Percentiles rank a stretch among this genome's conserved stretches.
phyloP scores from a whole-genome alignment of 2,329 filamentous ascomycete genomes.

The Colletotrichum sp. region DNA sequence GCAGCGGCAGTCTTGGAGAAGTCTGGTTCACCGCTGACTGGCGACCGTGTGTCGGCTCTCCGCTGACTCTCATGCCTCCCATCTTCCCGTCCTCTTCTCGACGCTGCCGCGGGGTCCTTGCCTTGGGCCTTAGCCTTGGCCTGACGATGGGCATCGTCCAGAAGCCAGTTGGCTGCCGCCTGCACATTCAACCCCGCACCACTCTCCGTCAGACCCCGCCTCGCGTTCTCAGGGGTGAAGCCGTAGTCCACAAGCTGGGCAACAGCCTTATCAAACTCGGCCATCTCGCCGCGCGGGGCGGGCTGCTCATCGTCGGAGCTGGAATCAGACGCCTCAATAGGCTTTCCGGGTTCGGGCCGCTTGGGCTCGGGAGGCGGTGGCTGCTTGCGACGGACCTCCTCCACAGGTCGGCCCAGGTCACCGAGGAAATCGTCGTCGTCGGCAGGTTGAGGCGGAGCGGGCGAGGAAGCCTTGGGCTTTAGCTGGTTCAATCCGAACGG shows the following conservation, averaged over 20 bases:
- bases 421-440: constrained; percentile 71
- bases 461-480: constrained; percentile 44
- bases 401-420: constrained; percentile 67
- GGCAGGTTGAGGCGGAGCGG: constrained; percentile 26
- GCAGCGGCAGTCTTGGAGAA: constrained; percentile 82
- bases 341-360: constrained; percentile 58
- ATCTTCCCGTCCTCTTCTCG: constrained; percentile 42
- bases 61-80: constrained; percentile 22
- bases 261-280: constrained; percentile 74
- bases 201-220: constrained; percentile 78
- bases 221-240: constrained; percentile 85
- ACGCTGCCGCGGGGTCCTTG: constrained; percentile 47
- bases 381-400: constrained; percentile 61
- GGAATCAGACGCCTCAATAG: constrained; percentile 57
- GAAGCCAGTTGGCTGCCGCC: constrained; percentile 83
- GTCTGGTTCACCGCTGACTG: constrained; percentile 68
- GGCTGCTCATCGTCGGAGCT: constrained; percentile 50
- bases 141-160: constrained; percentile 90
- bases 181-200: constrained; percentile 82
- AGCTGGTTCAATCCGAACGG: constrained; percentile 81
- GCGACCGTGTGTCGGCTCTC: constrained; percentile 58
- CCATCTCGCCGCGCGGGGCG: constrained; percentile 27
- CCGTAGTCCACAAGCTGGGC: constrained; percentile 95
- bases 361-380: constrained; percentile 36
- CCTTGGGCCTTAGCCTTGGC: constrained; percentile 74